These are phyloP conservation scores for Gremmenia infestans DNA, from an alignment of 2,329 filamentous ascomycete species.

Conservation along the genomic window DNA sequence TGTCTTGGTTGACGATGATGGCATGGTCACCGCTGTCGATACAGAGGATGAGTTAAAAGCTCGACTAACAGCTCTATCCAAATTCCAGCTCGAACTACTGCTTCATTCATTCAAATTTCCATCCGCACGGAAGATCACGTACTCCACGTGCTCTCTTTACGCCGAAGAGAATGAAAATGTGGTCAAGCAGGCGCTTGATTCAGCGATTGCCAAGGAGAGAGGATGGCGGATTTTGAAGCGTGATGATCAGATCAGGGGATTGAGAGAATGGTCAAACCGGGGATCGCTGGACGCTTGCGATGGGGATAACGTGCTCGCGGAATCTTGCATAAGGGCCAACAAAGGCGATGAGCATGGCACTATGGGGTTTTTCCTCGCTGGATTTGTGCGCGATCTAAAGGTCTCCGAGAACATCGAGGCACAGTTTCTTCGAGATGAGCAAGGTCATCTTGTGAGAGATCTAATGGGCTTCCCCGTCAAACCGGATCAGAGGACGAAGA, in stretches of 20 bases:
- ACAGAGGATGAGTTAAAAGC: constrained; percentile 54
- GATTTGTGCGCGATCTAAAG: constrained; percentile 55
- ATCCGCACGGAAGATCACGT: constrained; percentile 69
- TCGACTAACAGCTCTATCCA: constrained; percentile 67
- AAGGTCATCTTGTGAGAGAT: constrained; percentile 46
- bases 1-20: constrained; percentile 50
- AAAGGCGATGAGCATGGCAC: constrained; percentile 77
- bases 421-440: constrained; percentile 41
- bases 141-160: constrained; percentile 91
- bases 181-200: constrained; percentile 65
- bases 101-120: constrained; percentile 82
- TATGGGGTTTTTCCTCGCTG: constrained; percentile 95
- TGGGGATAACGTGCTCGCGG: constrained; percentile 51
- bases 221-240: constrained; percentile 77
- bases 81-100: constrained; percentile 77
- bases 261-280: constrained; percentile 69
- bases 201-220: constrained; percentile 55
- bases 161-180: constrained; percentile 85
- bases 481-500: constrained; percentile 17
- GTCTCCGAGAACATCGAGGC: constrained; percentile 5
- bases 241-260: constrained; percentile 67
- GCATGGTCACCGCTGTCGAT: constrained; percentile 45
- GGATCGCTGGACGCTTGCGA: constrained; percentile 45
- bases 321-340: constrained; percentile 76
- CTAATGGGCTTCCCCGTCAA: constrained; percentile 36